Evolutionary conservation across 768 basidiomycete species (phyloP), one percentile per base, ranked within the genome.

Genomic region (Boletus reticulatus): DNA sequence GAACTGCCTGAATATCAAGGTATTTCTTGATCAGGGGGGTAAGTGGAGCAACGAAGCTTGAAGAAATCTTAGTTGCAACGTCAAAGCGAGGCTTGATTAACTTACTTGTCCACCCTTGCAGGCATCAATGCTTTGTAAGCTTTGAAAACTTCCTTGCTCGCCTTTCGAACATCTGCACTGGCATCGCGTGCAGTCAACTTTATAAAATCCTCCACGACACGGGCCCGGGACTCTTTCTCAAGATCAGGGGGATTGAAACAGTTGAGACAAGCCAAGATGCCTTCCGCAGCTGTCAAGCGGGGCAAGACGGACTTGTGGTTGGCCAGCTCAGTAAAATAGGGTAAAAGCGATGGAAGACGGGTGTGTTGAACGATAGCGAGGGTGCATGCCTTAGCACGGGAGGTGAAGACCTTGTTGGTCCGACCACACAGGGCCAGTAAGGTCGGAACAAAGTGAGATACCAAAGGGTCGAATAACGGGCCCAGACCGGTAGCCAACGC

Each of bases 201-300:
- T 60, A 94, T 89, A 45, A 89, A 79, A 12, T 70, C 75, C 68
- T 94, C 92, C 27, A 94, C 75, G 39, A 88, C 83, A 43, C 75
- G 76, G 1, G 83, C 84, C 16, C 87, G 75, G 0, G 73, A 56
- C 45, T 90, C 88, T 67, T 81, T 87, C 69, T 89, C 88, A 31
- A 92, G 68, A 60, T 92, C 88, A 0, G 88, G 88, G 10, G 89
- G 90, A 69, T 89, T 90, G 67, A 85, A 86, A 61, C 80, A 84
- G 56, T 88, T 88, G 50, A 93, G 73, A 58, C 84, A 87, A 16
- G 78, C 76, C 47, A 92, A 65, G 0, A 84, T 76, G 31, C 82
- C 77, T 68, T 92, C 89, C 4, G 83, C 80, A n/a, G 83, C 81
- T 17, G 80, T 78, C 6, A 88, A 64, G 50, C 92, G 80, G 29